Evolutionary conservation across 768 basidiomycete genomes (phyloP).

Genomic region (Rhodotorula toruloides): DNA sequence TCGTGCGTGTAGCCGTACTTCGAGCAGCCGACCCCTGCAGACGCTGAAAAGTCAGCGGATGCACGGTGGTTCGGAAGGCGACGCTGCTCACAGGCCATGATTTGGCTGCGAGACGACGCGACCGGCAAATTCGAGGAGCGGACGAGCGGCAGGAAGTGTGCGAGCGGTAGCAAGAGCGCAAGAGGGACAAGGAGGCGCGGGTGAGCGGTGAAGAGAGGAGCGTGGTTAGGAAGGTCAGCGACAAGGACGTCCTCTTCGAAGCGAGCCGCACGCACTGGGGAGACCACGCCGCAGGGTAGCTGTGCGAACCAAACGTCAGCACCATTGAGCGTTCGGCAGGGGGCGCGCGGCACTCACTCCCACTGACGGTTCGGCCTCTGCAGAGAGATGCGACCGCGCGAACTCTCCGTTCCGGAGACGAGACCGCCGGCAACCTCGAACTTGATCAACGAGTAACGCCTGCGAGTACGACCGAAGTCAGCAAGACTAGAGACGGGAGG

Average conservation of each 20-base stretch:
- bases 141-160: background rate
- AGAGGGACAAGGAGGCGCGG: background rate
- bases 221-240: slow-evolving; percentile 30
- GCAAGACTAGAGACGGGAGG: background rate
- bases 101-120: slow-evolving; percentile 60
- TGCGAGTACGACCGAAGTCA: slow-evolving; percentile 44
- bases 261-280: slow-evolving; percentile 22
- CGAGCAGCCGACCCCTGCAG: slow-evolving; percentile 76
- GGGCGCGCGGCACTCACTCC: slow-evolving; percentile 54
- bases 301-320: slow-evolving; percentile 20
- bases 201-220: no score
- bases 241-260: background rate
- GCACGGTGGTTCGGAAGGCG: no score
- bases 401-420: slow-evolving; percentile 94
- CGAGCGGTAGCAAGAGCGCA: background rate
- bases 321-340: background rate
- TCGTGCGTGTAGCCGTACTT: slow-evolving; percentile 93
- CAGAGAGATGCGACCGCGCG: slow-evolving; percentile 87
- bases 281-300: slow-evolving; percentile 67
- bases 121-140: slow-evolving; percentile 60
- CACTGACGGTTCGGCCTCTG: slow-evolving; percentile 97
- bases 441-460: slow-evolving; percentile 79
- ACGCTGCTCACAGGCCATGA: slow-evolving; percentile 63
- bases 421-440: slow-evolving; percentile 94
- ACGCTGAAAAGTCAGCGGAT: background rate